Base-by-base conservation (phyloP, 768 basidiomycete genomes). In the Royoungia palumana region DNA sequence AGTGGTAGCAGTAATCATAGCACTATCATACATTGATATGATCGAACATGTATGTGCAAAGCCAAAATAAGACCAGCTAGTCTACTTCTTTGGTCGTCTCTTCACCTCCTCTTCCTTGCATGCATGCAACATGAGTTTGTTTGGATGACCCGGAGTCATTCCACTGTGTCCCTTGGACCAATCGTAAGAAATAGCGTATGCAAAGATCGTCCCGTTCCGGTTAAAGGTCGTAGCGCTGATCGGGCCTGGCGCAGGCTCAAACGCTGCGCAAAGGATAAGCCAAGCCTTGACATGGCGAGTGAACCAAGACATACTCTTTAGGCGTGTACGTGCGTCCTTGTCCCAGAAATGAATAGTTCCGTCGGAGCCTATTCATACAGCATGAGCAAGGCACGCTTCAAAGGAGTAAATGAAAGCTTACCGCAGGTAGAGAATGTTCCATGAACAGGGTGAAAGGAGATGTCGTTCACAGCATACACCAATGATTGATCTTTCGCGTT, bases 271-370 rank as follows among this genome's bases (percentile, higher is more conserved):
- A 45, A 22, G 30, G 17, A 50, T 50, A 16, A 53, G 47, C 50
- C 21, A 37, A 17, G 42, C 25, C 25, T 22, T 13, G 21, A 39
- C 6, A 14, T 11, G 8, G 5, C 24, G 35, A 20, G 38, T 12
- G 20, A 9, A 28, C 24, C 17, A n/a, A 39, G 36, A 50, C 54
- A 41, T 57, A 94, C 92, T 83, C 73, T 94, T 96, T 72, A 97
- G 78, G 35, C 94, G 85, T 7, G 88, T 92, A 49, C 93, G 85
- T 8, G 88, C 84, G 58, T 94, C 88, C 70, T 93, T 94, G 70
- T 96, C 93, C 93, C 93, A 95, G 68, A 88, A 90, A 76, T 91
- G 87, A 64, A 94, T 84, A 3, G 86, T 86, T 17, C 91, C 91
- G 56, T 94, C 91, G 36, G 87, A 78, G 10, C 87, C 87, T 87